A percentile compares a stretch with the other conserved stretches of the same genome.
Conservation (phyloP, 2,329 filamentous ascomycete genomes). For the Stachybotrys chartarum region DNA sequence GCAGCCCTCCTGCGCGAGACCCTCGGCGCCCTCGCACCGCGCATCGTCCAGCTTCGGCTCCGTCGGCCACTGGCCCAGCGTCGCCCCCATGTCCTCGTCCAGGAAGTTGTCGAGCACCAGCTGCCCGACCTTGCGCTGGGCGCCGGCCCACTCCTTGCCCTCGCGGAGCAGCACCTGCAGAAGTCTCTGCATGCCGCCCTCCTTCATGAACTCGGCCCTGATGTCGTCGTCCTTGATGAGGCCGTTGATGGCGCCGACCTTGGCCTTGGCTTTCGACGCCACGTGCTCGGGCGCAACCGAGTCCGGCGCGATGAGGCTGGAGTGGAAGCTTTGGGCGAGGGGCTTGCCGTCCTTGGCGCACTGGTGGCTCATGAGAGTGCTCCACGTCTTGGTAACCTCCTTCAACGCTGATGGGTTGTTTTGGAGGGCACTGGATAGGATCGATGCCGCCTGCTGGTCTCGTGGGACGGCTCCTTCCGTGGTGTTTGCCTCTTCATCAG, state of each 20-base stretch:
- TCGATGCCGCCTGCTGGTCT: conserved; percentile 47
- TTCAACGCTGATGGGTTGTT: conserved; percentile 58
- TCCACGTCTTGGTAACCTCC: conserved; percentile 43
- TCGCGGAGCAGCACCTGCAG: conserved; percentile 43
- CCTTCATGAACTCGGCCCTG: conserved; percentile 46
- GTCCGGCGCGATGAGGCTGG: conserved; percentile 26
- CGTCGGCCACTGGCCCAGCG: conserved; percentile 48
- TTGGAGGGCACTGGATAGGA: conserved; percentile 51
- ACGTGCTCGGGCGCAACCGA: conserved; percentile 13
- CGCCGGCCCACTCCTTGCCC: conserved; percentile 39
- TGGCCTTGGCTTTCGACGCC: conserved; percentile 24
- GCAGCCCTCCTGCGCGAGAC: conserved; percentile 40
- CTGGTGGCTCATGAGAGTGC: conserved; percentile 25
- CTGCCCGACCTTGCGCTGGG: conserved; percentile 47
- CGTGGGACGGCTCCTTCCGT: conserved; percentile 22
- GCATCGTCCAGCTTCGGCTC: conserved; percentile 22
- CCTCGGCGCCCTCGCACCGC: conserved; percentile 25
- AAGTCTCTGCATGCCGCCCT: conserved; percentile 46
- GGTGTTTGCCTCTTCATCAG: conserved; percentile 16
- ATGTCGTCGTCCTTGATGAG: conserved; percentile 48
- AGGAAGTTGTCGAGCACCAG: conserved; percentile 59
- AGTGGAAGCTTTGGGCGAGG: conserved; percentile 33
- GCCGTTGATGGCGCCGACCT: conserved; percentile 46
- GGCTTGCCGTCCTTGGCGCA: conserved; percentile 24
- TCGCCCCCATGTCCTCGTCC: conserved; percentile 57